These are phyloP conservation scores for Aspergillus sp. DNA, from an alignment of 2,329 filamentous ascomycete genomes.

Conservation along the genomic window DNA sequence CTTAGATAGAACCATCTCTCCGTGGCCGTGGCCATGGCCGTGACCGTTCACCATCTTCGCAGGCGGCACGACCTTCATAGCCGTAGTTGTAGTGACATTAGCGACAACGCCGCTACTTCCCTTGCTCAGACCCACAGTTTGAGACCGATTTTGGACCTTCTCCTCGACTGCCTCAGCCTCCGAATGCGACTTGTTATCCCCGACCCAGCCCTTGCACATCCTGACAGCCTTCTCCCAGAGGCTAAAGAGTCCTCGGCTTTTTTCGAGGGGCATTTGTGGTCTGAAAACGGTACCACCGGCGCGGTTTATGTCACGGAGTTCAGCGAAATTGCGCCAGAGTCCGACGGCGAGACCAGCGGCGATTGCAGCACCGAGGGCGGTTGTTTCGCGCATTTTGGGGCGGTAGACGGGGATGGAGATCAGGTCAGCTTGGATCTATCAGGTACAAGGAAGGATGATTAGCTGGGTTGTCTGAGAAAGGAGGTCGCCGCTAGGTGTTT, in stretches of 20 bases:
- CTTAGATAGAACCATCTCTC: constrained; percentile 24
- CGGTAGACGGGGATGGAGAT: constrained; percentile 79
- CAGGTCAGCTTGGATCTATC: constrained; percentile 77
- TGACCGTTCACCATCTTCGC: constrained; percentile 5
- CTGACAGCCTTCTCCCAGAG: constrained; percentile 75
- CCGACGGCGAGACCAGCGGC: constrained; percentile 80
- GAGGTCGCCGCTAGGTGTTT: constrained; percentile 1
- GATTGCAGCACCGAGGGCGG: constrained; percentile 82
- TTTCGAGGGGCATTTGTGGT: constrained; percentile 61
- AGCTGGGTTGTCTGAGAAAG: not conserved
- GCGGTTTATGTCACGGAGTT: constrained; percentile 73
- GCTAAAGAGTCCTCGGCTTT: constrained; percentile 64
- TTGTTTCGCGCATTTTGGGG: constrained; percentile 85
- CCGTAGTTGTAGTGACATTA: not conserved
- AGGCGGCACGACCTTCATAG: constrained; percentile 17
- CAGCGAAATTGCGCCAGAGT: constrained; percentile 75
- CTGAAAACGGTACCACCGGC: constrained; percentile 72
- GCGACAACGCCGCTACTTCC: not conserved
- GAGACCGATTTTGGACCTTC: not conserved
- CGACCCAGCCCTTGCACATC: constrained; percentile 73
- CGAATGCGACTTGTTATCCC: constrained; percentile 8
- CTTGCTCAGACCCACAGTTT: constrained; percentile 1
- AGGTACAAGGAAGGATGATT: not conserved
- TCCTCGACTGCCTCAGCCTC: not conserved
- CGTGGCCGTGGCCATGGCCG: constrained; percentile 6